Evolutionary conservation across 352 stramenopile genomes (phyloP).

Genomic region (Stephanocyclus meneghinianus): DNA sequence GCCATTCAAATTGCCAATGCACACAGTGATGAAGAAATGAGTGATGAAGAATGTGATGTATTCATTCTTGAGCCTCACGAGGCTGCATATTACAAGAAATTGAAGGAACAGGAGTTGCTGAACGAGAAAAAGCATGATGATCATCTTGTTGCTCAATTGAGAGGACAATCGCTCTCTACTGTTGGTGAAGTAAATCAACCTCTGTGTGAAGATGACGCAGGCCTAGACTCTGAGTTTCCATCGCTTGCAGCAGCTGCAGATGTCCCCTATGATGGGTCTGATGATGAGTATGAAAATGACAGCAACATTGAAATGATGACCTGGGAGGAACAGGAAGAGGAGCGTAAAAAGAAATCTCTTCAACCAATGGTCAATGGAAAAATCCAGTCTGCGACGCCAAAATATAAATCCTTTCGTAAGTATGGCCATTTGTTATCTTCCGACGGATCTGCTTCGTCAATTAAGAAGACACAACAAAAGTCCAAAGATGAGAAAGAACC

Average conservation of each 20-base stretch:
- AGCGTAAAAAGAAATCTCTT: slow-evolving; percentile 54
- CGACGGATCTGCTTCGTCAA: slow-evolving; percentile 29
- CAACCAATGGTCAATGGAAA: slow-evolving; percentile 42
- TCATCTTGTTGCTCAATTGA: neutral
- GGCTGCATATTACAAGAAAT: slow-evolving; percentile 49
- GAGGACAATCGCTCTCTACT: neutral
- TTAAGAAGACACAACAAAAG: slow-evolving; percentile 26
- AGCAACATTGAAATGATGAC: neutral
- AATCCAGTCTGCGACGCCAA: slow-evolving; percentile 13
- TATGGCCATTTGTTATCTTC: slow-evolving; percentile 62
- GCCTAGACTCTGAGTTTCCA: slow-evolving; percentile 71
- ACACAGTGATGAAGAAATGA: slow-evolving; percentile 52
- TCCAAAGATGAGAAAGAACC: neutral
- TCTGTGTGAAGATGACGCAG: slow-evolving; percentile 32
- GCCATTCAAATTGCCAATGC: slow-evolving; percentile 47
- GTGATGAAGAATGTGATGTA: slow-evolving; percentile 68
- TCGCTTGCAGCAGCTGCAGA: slow-evolving; percentile 56
- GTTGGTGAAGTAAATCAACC: neutral
- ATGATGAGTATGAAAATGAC: slow-evolving; percentile 43
- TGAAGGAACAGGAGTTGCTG: slow-evolving; percentile 30
- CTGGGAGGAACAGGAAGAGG: slow-evolving; percentile 46
- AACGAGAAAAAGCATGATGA: neutral
- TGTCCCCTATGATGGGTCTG: slow-evolving; percentile 67
- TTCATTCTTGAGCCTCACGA: slow-evolving; percentile 68
- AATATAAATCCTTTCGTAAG: slow-evolving; percentile 78